Conservation (phyloP, 2,329 filamentous ascomycete species). For the Albifimbria verrucaria region DNA sequence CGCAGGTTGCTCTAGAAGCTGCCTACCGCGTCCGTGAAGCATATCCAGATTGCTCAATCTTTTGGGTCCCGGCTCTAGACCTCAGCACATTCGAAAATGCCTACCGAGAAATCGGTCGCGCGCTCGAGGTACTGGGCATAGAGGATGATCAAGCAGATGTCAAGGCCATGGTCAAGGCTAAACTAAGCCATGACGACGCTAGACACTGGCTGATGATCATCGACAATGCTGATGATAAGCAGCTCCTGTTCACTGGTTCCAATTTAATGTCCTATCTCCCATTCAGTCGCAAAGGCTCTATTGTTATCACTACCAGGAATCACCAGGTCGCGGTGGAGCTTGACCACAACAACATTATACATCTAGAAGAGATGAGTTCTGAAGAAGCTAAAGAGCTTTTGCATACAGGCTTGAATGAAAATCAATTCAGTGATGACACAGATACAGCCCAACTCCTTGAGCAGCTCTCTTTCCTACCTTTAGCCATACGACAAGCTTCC, state of each 20-base stretch:
- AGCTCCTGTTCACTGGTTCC: background rate
- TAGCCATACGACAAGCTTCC: background rate
- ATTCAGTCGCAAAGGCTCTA: conserved; percentile 7
- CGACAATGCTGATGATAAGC: conserved; percentile 45
- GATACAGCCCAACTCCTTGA: background rate
- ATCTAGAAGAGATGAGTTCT: background rate
- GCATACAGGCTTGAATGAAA: background rate
- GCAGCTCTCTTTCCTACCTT: background rate
- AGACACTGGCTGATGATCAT: conserved; percentile 38
- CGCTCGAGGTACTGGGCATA: conserved; percentile 22
- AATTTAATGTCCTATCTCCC: conserved; percentile 9
- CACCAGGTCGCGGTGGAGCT: conserved; percentile 4
- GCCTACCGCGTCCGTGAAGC: conserved; percentile 21
- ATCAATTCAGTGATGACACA: conserved; percentile 3
- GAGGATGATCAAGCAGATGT: conserved; percentile 30
- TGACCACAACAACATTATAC: background rate
- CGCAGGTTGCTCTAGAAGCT: conserved; percentile 33
- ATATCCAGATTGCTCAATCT: conserved; percentile 29
- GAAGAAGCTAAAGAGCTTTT: background rate
- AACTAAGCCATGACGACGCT: conserved; percentile 19
- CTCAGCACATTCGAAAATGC: conserved; percentile 26
- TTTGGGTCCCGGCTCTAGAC: conserved; percentile 34
- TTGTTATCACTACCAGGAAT: conserved; percentile 10
- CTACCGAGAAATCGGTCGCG: conserved; percentile 27
- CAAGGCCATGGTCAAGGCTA: conserved; percentile 29